Evolutionary conservation across 1,139 yeast genomes (phyloP), one percentile per base, ranked within the genome.

Genomic region (Kodamaea sp.): DNA sequence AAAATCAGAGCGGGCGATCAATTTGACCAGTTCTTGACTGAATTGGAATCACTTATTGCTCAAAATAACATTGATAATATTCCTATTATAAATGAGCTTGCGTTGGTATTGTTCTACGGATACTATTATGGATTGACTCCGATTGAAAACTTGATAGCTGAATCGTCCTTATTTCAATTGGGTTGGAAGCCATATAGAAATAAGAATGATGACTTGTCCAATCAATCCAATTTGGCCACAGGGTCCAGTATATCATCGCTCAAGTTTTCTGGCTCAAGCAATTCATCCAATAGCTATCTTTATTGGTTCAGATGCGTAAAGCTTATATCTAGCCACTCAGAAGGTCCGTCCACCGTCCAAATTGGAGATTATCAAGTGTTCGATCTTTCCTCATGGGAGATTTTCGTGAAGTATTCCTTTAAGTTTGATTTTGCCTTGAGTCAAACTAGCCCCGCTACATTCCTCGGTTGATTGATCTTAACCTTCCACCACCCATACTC

Each of bases 81-180:
- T 4, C 43, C 47, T 3, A 38, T 57, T 24, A 52, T 62, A 28
- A 61, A 65, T 28, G 70, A 69, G 46, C 48, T 69, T 38, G 64
- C 70, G 11, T 64, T 71, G 36, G 77, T 77, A 3, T 59, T 80
- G 31, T 80, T 80, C 46, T 80, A 69, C 53, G 85, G 83, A 3
- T 77, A 64, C 48, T 80, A 78, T 47, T 79, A 69, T 51, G 81
- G 81, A 2, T 53, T 73, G 26, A 72, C 82, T 1, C 76, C 74
- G 10, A 37, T 55, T 24, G 60, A 57, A 34, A 53, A 69, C 45
- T 55, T 68, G 41, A 61, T 70, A 23, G 76, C 76, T 3, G 76
- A 70, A 48, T 49, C 60, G 3, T 59, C 61, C 39, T 59, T 70
- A 34, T 65, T 63, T 42, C 57, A 57, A 34, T 51, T 70, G 28